A percentile compares a stretch with the other conserved stretches of the same genome.
Conservation (phyloP, 176 grass and related monocot species). For the Eremochloa ophiuroides region DNA sequence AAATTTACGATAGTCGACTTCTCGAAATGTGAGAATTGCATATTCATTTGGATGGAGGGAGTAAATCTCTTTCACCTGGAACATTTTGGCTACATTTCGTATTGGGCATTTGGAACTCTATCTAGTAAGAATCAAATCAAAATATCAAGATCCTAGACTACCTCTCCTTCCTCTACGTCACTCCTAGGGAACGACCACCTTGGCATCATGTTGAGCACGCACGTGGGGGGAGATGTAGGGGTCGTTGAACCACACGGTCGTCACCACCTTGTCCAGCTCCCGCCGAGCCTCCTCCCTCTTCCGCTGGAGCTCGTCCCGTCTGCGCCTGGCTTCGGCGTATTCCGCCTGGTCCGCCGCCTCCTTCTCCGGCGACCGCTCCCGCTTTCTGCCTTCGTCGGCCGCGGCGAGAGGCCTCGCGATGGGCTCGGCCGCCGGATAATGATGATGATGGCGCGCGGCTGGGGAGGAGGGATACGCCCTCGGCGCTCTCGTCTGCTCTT, state of each 20-base stretch:
- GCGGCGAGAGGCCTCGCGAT: background rate
- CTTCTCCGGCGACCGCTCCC: background rate
- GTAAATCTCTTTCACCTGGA: too few relatives aligned
- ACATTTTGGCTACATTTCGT: background rate
- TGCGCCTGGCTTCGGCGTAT: background rate
- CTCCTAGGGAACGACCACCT: background rate
- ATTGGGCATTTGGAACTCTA: background rate
- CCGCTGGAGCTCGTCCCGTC: background rate
- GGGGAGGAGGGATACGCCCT: too few relatives aligned
- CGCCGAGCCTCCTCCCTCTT: constrained; percentile 20
- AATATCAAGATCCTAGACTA: background rate
- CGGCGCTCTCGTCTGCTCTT: background rate
- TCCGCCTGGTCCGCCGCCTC: background rate
- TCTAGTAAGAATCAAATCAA: background rate
- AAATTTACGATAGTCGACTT: too few relatives aligned
- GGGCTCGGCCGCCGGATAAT: background rate
- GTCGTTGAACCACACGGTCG: constrained; percentile 44
- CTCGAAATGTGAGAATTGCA: too few relatives aligned
- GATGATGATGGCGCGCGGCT: background rate
- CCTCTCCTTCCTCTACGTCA: background rate
- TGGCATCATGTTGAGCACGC: constrained; percentile 14
- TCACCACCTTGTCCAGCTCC: constrained; percentile 23
- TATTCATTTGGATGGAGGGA: too few relatives aligned
- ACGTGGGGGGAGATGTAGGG: constrained; percentile 10
- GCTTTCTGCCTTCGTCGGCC: background rate